phyloP scores from a whole-genome alignment of 495 filamentous ascomycete species.

The Daldinia decipiens region DNA sequence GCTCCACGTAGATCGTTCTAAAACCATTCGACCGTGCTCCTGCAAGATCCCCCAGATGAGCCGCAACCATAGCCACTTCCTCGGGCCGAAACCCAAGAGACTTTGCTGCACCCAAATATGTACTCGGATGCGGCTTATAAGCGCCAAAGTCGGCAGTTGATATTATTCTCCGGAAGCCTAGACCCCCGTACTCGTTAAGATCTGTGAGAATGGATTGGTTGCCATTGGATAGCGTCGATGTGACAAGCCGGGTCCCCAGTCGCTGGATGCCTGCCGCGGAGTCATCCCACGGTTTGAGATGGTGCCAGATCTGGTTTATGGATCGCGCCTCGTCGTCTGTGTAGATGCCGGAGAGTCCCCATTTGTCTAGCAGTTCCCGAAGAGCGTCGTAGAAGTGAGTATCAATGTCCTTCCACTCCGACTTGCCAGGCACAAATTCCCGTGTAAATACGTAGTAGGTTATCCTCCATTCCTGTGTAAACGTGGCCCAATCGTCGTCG shows the following conservation, averaged over 20 bases:
- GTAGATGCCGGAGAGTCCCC: conserved; percentile 68
- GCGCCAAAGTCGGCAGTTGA: conserved; percentile 77
- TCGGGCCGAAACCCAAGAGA: conserved; percentile 64
- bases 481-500: conserved; percentile 64
- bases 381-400: conserved; percentile 74
- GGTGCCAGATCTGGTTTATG: conserved; percentile 74
- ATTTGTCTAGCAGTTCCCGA: conserved; percentile 62
- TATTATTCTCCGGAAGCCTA: conserved; percentile 70
- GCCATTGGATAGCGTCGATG: conserved; percentile 77
- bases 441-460: conserved; percentile 70
- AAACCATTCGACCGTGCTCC: conserved; percentile 72
- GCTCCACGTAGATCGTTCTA: conserved; percentile 79
- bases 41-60: conserved; percentile 74
- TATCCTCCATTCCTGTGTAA: conserved; percentile 75
- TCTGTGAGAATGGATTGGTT: conserved; percentile 74
- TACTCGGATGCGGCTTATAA: conserved; percentile 77
- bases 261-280: conserved; percentile 63
- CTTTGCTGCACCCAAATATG: conserved; percentile 73
- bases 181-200: conserved; percentile 62
- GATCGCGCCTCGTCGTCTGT: conserved; percentile 63
- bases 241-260: conserved; percentile 65
- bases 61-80: conserved; percentile 81
- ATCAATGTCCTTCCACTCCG: conserved; percentile 67
- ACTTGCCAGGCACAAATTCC: conserved; percentile 60
- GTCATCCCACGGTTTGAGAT: conserved; percentile 75